Conservation (phyloP, 495 filamentous ascomycete species). For the Antarctomyces pellizariae region DNA sequence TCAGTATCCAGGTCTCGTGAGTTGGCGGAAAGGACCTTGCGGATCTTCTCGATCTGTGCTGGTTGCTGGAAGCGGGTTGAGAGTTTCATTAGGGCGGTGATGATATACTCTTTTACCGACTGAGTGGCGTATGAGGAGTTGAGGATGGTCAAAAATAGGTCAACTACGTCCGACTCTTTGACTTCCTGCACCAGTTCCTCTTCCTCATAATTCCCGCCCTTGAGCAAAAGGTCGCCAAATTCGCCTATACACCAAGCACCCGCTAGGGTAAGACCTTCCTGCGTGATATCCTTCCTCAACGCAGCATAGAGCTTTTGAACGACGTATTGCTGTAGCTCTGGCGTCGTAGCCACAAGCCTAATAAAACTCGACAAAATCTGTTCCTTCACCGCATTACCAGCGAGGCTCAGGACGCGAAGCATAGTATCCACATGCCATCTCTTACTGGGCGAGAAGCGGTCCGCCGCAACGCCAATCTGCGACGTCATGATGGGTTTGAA, state of each 20-base stretch:
- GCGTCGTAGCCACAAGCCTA: constrained; percentile 79
- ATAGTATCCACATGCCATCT: constrained; percentile 97
- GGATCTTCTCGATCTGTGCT: constrained; percentile 62
- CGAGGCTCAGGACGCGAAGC: constrained; percentile 78
- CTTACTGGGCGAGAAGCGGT: constrained; percentile 87
- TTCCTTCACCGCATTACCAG: constrained; percentile 92
- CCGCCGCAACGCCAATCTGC: constrained; percentile 91
- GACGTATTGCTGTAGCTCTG: constrained; percentile 87
- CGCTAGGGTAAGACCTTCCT: constrained; percentile 80
- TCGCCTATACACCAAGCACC: constrained; percentile 98
- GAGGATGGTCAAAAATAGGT: constrained; percentile 74
- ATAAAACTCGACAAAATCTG: constrained; percentile 94
- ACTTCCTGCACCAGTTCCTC: constrained; percentile 82
- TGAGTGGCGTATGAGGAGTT: constrained; percentile 83
- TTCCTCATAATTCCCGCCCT: constrained; percentile 82
- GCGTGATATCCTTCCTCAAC: constrained; percentile 86
- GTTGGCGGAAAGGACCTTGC: constrained; percentile 48
- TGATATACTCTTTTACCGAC: constrained; percentile 79
- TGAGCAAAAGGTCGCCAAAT: constrained; percentile 72
- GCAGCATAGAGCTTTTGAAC: constrained; percentile 82
- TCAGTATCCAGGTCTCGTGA: constrained; percentile 77
- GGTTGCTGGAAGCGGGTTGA: constrained; percentile 68
- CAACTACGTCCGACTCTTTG: constrained; percentile 71
- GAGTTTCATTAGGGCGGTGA: constrained; percentile 87
- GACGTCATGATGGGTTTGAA: constrained; percentile 96